phyloP scores from a whole-genome alignment of 2,329 filamentous ascomycete genomes.

The Biscogniauxia mediterranea region DNA sequence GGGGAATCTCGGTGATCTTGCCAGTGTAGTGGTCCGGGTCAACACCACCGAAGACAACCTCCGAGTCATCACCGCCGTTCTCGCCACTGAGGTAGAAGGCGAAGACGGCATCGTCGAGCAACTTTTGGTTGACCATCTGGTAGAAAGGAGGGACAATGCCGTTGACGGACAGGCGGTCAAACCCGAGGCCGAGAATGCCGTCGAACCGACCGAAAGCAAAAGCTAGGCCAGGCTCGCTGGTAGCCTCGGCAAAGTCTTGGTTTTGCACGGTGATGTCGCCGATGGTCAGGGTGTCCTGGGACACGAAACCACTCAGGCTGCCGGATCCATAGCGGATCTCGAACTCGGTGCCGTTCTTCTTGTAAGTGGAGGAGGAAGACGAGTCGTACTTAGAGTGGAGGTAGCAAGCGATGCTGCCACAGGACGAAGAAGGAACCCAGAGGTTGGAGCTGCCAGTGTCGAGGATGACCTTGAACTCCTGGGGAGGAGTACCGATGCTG shows the following conservation, averaged over 20 bases:
- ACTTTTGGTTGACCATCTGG: slow-evolving; percentile 85
- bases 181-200: slow-evolving; percentile 92
- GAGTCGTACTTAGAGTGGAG: slow-evolving; percentile 97
- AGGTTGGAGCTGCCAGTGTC: slow-evolving; percentile 99
- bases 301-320: slow-evolving; percentile 89
- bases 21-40: slow-evolving; percentile 79
- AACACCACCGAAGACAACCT: slow-evolving; percentile 86
- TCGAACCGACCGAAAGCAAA: slow-evolving; percentile 98
- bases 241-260: slow-evolving; percentile 96
- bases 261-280: slow-evolving; percentile 85
- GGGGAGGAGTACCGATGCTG: slow-evolving; percentile 83
- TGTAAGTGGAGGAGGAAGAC: slow-evolving; percentile 81
- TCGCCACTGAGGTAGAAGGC: slow-evolving; percentile 90
- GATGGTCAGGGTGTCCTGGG: slow-evolving; percentile 80
- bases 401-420: slow-evolving; percentile 96
- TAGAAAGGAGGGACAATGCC: slow-evolving; percentile 93
- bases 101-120: slow-evolving; percentile 90
- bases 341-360: slow-evolving; percentile 89
- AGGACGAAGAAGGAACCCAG: slow-evolving; percentile 91
- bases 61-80: slow-evolving; percentile 69
- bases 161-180: slow-evolving; percentile 96
- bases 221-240: slow-evolving; percentile 89
- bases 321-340: slow-evolving; percentile 96
- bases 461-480: slow-evolving; percentile 96
- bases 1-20: slow-evolving; percentile 87